A percentile compares a stretch with the other conserved stretches of the same genome.
phyloP scores from a whole-genome alignment of 2,329 filamentous ascomycete genomes.

The Trichophaea hybrida region DNA sequence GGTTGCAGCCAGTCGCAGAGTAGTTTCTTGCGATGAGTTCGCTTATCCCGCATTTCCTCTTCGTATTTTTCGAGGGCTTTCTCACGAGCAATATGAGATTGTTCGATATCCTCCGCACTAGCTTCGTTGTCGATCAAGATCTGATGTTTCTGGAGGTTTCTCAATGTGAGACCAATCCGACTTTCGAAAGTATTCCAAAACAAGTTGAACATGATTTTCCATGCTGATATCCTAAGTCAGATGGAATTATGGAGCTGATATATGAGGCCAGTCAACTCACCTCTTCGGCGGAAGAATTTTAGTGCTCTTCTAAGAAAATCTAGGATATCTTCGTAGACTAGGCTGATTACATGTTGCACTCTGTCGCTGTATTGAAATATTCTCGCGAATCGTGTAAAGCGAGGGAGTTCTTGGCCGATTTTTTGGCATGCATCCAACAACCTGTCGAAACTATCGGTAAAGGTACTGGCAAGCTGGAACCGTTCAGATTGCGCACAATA shows the following conservation, averaged over 20 bases:
- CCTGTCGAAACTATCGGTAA: slow-evolving; percentile 11
- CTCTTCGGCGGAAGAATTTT: slow-evolving; percentile 10
- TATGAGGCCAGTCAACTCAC: not conserved
- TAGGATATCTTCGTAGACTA: slow-evolving; percentile 12
- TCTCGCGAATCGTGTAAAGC: slow-evolving; percentile 7
- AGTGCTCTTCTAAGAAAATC: slow-evolving; percentile 9
- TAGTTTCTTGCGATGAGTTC: not conserved
- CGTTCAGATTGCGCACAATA: too few relatives aligned
- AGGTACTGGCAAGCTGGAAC: too few relatives aligned
- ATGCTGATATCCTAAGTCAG: not conserved
- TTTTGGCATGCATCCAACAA: slow-evolving; percentile 12
- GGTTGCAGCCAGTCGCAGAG: slow-evolving; percentile 1
- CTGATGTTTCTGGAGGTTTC: slow-evolving; percentile 10
- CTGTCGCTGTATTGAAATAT: slow-evolving; percentile 10
- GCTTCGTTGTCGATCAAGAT: slow-evolving; percentile 9
- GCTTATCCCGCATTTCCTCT: not conserved
- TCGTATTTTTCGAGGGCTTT: not conserved
- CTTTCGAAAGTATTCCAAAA: slow-evolving; percentile 7
- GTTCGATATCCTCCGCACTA: slow-evolving; percentile 10
- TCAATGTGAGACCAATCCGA: slow-evolving; percentile 4
- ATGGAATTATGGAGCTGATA: too few relatives aligned
- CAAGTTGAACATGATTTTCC: slow-evolving; percentile 9
- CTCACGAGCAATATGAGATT: slow-evolving; percentile 6
- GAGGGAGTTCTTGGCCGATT: slow-evolving; percentile 18
- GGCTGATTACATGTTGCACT: slow-evolving; percentile 13